Evolutionary conservation across 2,329 filamentous ascomycete genomes (phyloP), one percentile per base, ranked within the genome.

Genomic region (Colletotrichum sp.): DNA sequence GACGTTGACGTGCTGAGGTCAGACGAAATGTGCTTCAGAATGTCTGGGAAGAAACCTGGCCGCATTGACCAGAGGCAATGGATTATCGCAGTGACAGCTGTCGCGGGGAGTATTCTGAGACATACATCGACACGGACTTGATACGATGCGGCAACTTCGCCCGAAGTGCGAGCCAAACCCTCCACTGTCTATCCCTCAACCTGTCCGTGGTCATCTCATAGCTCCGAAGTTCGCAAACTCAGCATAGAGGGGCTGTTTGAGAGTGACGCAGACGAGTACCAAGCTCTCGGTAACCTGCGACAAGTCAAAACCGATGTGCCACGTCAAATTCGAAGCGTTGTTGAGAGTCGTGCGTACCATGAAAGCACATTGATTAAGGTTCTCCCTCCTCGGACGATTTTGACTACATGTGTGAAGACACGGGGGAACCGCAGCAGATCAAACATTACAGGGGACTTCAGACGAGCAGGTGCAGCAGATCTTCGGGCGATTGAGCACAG

Each of bases 351-450:
- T 31, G 68, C 71, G 54, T 66, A 33, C 27, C 21, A 64, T 24
- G 21, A 18, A 11, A 66, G 18, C 15, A 33, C 24, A 18, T n/a
- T 21, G 29, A 70, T 27, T n/a, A 58, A 51, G 58, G 21, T 31
- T 55, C 43, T n/a, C 36, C 47, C 24, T 64, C 18, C 47, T 68
- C 62, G 69, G 57, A 63, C 31, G 64, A 63, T 72, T 72, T 72
- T 38, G 34, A 58, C 59, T 27, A 62, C 34, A 16, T 34, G 34
- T 33, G 7, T n/a, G 47, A 58, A 51, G 15, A 55, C 6, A 47
- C 21, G 31, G 57, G 43, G 57, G 33, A 54, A n/a, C 36, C 15
- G 51, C 65, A 65, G 72, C 38, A 73, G 72, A 74, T 73, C 72
- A 69, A 47, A 69, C 69, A 59, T 8, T 43, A 6, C 29, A 57